phyloP scores from a whole-genome alignment of 2,329 filamentous ascomycete genomes.

The Clonostachys byssicola region DNA sequence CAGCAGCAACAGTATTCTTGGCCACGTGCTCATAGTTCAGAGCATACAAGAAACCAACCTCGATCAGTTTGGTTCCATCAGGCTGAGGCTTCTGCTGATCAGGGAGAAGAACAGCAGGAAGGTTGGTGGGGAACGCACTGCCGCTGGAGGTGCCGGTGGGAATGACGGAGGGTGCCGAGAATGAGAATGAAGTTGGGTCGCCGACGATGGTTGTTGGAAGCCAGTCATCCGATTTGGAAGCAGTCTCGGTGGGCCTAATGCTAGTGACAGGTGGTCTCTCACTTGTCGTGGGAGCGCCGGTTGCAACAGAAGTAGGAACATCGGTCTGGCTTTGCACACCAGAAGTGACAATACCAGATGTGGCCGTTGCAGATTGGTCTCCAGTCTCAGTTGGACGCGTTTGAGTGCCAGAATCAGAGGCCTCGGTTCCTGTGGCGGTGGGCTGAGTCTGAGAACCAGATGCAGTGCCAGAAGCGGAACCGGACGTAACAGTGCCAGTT shows the following conservation, averaged over 20 bases:
- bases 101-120: slow-evolving; percentile 75
- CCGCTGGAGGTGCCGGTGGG: slow-evolving; percentile 38
- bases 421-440: not conserved
- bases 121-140: slow-evolving; percentile 52
- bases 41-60: slow-evolving; percentile 77
- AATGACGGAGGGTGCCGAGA: slow-evolving; percentile 17
- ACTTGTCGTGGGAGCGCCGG: not conserved
- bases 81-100: slow-evolving; percentile 49
- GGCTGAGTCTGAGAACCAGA: not conserved
- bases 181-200: slow-evolving; percentile 36
- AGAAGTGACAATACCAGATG: no score
- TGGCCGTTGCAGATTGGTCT: no score
- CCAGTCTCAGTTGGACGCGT: no score
- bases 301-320: not conserved
- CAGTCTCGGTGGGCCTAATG: slow-evolving; percentile 34
- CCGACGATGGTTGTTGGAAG: slow-evolving; percentile 60
- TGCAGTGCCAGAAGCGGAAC: not conserved
- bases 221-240: slow-evolving; percentile 38
- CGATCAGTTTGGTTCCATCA: slow-evolving; percentile 65
- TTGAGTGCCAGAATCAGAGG: no score
- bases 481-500: not conserved
- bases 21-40: slow-evolving; percentile 86
- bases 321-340: not conserved
- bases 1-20: slow-evolving; percentile 64
- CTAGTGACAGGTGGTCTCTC: slow-evolving; percentile 25